Conservation (phyloP, 2,329 filamentous ascomycete genomes). For the Dactylella cylindrospora region DNA sequence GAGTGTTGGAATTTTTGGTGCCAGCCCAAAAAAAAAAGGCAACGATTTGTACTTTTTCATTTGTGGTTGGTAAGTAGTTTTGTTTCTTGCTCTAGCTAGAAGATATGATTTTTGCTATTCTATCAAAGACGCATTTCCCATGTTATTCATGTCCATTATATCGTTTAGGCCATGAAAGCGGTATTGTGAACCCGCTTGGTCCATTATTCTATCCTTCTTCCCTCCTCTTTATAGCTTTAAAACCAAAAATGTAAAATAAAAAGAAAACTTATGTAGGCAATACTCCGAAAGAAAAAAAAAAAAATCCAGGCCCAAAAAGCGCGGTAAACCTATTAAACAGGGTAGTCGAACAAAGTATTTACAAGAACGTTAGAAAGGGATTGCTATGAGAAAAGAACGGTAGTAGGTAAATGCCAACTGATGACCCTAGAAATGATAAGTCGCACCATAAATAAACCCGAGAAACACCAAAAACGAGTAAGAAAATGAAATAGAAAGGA, state of each 20-base stretch:
- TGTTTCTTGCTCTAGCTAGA: neutral
- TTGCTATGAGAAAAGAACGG: neutral
- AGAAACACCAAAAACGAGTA: conserved; percentile 1
- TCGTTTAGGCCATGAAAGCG: neutral
- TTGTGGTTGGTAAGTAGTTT: neutral
- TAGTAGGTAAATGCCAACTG: neutral
- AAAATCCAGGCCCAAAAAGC: neutral
- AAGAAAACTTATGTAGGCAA: too few relatives aligned
- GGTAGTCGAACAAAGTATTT: conserved; percentile 9
- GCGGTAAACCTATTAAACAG: neutral
- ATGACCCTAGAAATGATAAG: neutral
- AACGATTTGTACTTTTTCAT: neutral
- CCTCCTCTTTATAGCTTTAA: too few relatives aligned
- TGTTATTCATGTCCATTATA: too few relatives aligned
- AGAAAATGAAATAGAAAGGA: conserved; percentile 1
- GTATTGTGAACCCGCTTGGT: neutral
- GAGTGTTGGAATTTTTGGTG: neutral
- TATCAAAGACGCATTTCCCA: too few relatives aligned
- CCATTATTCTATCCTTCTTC: too few relatives aligned
- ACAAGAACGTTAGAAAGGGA: conserved; percentile 3
- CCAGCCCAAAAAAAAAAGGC: neutral
- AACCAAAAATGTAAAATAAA: conserved; percentile 5
- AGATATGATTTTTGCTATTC: neutral
- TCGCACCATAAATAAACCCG: neutral
- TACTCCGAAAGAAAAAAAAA: conserved; percentile 1